Evolutionary conservation across 75 land plant genomes (phyloP), one percentile per base, ranked within the genome.

Genomic region (Picea sitchensis): DNA sequence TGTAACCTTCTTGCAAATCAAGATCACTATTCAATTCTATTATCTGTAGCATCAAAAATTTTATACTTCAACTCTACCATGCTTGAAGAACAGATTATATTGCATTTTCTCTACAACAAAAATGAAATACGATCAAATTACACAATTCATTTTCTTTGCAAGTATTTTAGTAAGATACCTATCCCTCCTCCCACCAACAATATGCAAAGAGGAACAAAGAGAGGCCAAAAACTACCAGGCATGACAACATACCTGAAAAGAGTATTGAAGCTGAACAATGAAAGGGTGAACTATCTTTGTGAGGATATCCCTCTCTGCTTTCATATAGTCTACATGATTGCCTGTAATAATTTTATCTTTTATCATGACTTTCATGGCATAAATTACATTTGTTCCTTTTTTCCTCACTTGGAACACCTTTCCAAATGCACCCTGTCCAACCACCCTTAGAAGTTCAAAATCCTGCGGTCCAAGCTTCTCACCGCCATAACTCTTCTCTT

Each of bases 281-380:
- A 95, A 96, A 14, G 89, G 89, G 57, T 88, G 89, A 58, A 86
- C 83, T n/a, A 88, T 80, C 77, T 88, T 88, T 21, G 88, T 86
- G n/a, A 88, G 84, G n/a, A 88, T 88, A 75, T 96, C 96, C 75
- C 98, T 88, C 87, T 96, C 99, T 64, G 98, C 95, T 83, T 91
- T 96, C 99, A 95, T 95, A 79, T 96, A 88, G 65, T 86, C 88
- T 8, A 88, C 92, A 83, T 96, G 98, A 81, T 96, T 96, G 61
- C 90, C 89, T 73, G 93, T 91, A 82, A 96, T 78, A 34, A 96
- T 90, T 78, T 87, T 90, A 64, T 95, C 90, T 78, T 96, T 96
- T 41, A 90, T 81, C 94, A 96, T 93, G 20, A 98, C 99, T 81
- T 98, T 98, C 99, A 98, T 98, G 8, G 99, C 99, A 79, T 85